These are phyloP conservation scores for Dioscorea zingiberensis DNA, from an alignment of 106 monocot genomes.

Conservation along the genomic window DNA sequence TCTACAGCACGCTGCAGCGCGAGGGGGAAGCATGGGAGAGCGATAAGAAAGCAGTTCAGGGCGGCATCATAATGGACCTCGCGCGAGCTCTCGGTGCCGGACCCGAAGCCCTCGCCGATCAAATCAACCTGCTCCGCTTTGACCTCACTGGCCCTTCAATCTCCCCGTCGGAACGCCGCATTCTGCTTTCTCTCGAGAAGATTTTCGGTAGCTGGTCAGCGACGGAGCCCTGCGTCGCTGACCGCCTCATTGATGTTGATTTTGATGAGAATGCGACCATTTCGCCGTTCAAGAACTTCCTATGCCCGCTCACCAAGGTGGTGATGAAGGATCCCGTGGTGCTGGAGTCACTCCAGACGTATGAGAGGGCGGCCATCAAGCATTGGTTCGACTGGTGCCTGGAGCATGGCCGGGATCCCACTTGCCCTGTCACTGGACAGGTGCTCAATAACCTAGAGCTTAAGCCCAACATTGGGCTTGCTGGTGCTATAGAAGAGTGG, in stretches of 20 bases:
- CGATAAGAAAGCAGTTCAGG: slow-evolving; percentile 35
- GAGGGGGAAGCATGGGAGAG: slow-evolving; percentile 29
- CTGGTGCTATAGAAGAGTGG: slow-evolving; percentile 70
- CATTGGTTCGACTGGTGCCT: slow-evolving; percentile 60
- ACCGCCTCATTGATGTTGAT: neutral
- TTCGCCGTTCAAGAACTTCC: slow-evolving; percentile 34
- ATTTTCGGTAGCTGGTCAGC: slow-evolving; percentile 31
- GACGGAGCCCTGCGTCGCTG: slow-evolving; percentile 10
- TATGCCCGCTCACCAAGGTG: slow-evolving; percentile 65
- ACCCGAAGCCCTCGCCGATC: slow-evolving; percentile 21
- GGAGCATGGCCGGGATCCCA: slow-evolving; percentile 45
- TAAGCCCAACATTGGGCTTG: slow-evolving; percentile 51
- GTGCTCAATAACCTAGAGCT: slow-evolving; percentile 33
- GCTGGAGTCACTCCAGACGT: slow-evolving; percentile 50
- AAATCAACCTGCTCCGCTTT: slow-evolving; percentile 20
- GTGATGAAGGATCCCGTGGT: slow-evolving; percentile 65
- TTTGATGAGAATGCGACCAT: slow-evolving; percentile 41
- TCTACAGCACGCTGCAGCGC: slow-evolving; percentile 37
- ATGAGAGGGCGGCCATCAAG: slow-evolving; percentile 48
- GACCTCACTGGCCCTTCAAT: slow-evolving; percentile 21
- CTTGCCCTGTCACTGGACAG: slow-evolving; percentile 53
- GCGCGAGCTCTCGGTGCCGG: slow-evolving; percentile 37
- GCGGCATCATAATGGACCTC: slow-evolving; percentile 52
- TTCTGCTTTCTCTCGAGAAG: slow-evolving; percentile 42
- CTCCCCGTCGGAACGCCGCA: slow-evolving; percentile 31